Conservation (phyloP, 2,329 filamentous ascomycete genomes). For the Fusarium xylarioides region DNA sequence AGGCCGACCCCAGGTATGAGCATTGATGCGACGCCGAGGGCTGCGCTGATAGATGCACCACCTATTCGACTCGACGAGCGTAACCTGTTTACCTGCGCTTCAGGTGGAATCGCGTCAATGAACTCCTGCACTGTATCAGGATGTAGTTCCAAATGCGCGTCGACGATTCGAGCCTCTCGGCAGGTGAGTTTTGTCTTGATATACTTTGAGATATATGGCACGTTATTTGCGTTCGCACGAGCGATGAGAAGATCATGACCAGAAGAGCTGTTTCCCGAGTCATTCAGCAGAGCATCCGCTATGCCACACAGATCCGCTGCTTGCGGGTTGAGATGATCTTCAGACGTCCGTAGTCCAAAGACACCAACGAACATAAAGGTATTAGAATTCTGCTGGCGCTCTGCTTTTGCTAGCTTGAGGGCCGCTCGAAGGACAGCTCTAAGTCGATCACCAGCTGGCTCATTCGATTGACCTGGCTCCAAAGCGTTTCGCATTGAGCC, state of each 20-base stretch:
- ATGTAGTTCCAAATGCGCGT: background rate
- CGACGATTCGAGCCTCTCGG: background rate
- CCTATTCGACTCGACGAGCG: background rate
- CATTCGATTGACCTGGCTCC: background rate
- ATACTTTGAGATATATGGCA: background rate
- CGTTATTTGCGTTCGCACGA: background rate
- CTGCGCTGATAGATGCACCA: too few relatives aligned
- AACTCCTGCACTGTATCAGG: background rate
- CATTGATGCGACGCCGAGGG: too few relatives aligned
- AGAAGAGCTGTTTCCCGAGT: background rate
- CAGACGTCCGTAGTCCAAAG: background rate
- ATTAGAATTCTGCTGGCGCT: background rate
- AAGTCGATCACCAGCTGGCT: background rate
- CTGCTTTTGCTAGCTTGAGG: background rate
- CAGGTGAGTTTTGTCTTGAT: background rate
- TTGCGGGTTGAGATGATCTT: background rate
- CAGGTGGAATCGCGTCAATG: background rate
- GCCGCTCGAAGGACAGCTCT: background rate
- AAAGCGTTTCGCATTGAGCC: background rate
- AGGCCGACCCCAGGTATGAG: too few relatives aligned
- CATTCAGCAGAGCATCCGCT: background rate
- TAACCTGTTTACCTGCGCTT: background rate
- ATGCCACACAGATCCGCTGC: background rate
- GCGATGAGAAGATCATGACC: background rate
- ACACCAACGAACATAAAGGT: background rate